These are phyloP conservation scores for Passiflora organensis DNA, from an alignment of 345 rosid genomes.

Conservation along the genomic window DNA sequence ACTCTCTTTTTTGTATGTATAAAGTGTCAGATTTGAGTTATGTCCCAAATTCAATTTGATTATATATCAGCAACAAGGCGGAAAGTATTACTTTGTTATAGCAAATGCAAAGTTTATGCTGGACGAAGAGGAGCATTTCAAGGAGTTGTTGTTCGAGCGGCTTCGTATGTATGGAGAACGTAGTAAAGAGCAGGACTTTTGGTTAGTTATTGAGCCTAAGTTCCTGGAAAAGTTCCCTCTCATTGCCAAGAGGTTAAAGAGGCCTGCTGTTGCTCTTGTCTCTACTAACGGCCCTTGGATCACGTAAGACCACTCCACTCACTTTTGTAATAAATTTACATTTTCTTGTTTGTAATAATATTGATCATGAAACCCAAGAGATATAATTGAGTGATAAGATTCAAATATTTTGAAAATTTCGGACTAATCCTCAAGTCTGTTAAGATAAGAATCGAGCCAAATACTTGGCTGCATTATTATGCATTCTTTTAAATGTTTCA, in stretches of 20 bases:
- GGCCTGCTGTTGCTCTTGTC: conserved; percentile 96
- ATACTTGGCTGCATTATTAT: no score
- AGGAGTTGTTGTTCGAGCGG: conserved; percentile 78
- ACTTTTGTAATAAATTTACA: no score
- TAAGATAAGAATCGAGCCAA: no score
- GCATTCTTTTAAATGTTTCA: no score
- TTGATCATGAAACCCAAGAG: no score
- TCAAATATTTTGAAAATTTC: no score
- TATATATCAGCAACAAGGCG: conserved; percentile 29
- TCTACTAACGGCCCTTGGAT: conserved; percentile 93
- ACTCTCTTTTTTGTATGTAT: background rate
- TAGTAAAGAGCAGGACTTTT: conserved; percentile 60
- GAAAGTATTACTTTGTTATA: conserved; percentile 63
- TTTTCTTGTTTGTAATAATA: no score
- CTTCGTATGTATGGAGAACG: conserved; percentile 67
- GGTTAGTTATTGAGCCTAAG: conserved; percentile 93
- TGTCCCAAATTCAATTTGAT: background rate
- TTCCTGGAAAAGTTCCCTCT: conserved; percentile 83
- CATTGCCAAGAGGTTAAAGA: conserved; percentile 62
- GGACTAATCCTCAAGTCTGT: no score
- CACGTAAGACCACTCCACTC: conserved; percentile 48
- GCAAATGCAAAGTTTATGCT: conserved; percentile 96
- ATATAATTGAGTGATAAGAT: no score
- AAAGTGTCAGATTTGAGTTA: background rate
- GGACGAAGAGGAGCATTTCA: conserved; percentile 95